Evolutionary conservation across 1,284 basidiomycete species (phyloP).

Genomic region (Fomitopsis schrenkii): DNA sequence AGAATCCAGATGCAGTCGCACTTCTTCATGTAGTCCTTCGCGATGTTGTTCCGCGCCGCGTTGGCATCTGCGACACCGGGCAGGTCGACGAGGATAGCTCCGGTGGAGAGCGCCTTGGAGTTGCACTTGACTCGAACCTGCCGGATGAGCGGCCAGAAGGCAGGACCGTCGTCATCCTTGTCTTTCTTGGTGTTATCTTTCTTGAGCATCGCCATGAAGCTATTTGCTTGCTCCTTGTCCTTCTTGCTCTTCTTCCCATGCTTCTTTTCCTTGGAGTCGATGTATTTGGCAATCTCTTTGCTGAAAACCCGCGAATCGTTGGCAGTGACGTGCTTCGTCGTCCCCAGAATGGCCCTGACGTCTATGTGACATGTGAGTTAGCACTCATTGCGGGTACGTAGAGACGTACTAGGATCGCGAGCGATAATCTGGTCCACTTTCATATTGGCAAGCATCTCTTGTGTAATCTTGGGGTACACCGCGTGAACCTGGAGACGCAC

Average conservation of each 20-base stretch:
- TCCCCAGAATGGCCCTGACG: constrained; percentile 42
- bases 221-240: constrained; percentile 30
- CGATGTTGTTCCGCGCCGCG: constrained; percentile 51
- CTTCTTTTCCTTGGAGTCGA: constrained; percentile 60
- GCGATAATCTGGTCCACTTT: constrained; percentile 45
- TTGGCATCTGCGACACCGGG: constrained; percentile 63
- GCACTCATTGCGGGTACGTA: not conserved
- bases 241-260: constrained; percentile 36
- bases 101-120: constrained; percentile 46
- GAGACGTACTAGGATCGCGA: constrained; percentile 38
- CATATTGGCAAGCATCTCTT: constrained; percentile 45
- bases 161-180: constrained; percentile 34
- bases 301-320: constrained; percentile 48
- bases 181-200: constrained; percentile 31
- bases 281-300: constrained; percentile 56
- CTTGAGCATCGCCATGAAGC: constrained; percentile 19
- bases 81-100: constrained; percentile 55
- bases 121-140: constrained; percentile 57
- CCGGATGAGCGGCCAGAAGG: constrained; percentile 60
- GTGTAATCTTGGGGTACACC: constrained; percentile 49
- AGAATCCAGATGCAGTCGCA: constrained; percentile 54
- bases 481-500: constrained; percentile 45
- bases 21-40: constrained; percentile 59
- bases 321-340: constrained; percentile 46
- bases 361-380: constrained; percentile 23